Conservation (phyloP, 2,329 filamentous ascomycete genomes). For the Pseudogymnoascus destructans region DNA sequence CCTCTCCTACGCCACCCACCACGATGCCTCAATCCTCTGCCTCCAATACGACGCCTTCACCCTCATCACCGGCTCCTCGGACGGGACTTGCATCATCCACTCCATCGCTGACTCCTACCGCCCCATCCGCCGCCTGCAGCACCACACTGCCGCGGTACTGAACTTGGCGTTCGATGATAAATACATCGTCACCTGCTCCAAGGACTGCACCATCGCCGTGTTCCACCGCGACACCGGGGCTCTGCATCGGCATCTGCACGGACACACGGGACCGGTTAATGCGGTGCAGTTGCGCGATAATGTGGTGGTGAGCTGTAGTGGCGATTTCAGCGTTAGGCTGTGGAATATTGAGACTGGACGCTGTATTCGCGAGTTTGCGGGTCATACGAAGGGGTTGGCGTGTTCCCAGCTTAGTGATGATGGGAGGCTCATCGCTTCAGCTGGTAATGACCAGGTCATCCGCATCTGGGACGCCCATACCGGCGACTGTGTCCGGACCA, state of each 20-base stretch:
- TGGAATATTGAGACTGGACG: conserved; percentile 89
- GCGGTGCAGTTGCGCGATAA: conserved; percentile 91
- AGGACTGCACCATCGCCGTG: conserved; percentile 85
- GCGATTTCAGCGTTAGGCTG: conserved; percentile 83
- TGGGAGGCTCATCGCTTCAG: conserved; percentile 82
- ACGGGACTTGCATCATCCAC: conserved; percentile 84
- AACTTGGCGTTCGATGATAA: conserved; percentile 87
- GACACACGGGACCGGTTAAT: conserved; percentile 87
- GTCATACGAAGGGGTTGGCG: conserved; percentile 84
- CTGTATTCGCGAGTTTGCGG: conserved; percentile 78
- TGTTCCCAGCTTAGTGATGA: conserved; percentile 96
- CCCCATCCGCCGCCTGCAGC: conserved; percentile 63
- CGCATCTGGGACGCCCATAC: conserved; percentile 93
- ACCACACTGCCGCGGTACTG: conserved; percentile 78
- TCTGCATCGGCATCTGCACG: conserved; percentile 65
- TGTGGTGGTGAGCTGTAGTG: conserved; percentile 82
- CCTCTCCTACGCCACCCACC: conserved; percentile 51
- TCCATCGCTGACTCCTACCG: conserved; percentile 65
- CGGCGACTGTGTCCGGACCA: conserved; percentile 67
- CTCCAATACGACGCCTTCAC: conserved; percentile 89
- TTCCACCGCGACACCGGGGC: conserved; percentile 76
- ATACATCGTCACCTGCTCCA: conserved; percentile 93
- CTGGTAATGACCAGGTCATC: conserved; percentile 89
- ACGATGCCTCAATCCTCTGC: conserved; percentile 87
- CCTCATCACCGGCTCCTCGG: conserved; percentile 88